Evolutionary conservation across 495 filamentous ascomycete species (phyloP), one percentile per base, ranked within the genome.

Genomic region (Letharia lupina): DNA sequence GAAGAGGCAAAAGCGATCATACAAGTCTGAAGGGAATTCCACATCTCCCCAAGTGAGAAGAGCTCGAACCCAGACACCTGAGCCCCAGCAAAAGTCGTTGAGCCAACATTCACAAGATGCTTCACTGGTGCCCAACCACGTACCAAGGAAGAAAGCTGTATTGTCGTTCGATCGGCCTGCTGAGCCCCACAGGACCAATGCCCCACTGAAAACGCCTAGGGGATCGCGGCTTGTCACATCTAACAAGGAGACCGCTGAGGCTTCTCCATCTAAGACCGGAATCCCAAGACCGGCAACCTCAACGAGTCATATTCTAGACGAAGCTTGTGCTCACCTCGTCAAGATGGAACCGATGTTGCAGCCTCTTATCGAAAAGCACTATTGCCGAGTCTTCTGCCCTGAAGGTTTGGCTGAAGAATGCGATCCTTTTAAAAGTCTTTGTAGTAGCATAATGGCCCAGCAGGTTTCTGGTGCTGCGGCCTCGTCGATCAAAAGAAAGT

Each of bases 391-490:
- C 16, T 96, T 97, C 76, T 89, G 89, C 10, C 84, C 91, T 4
- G 87, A 89, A 61, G 93, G 91, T 0, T 76, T 98, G 23, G 84
- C 86, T 23, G 93, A 97, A 76, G 77, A 85, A 68, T 82, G 96
- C 67, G 89, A 98, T 74, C 93, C 94, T 5, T 98, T 97, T 73
- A 86, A 85, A 62, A 87, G 86, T 63, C 82, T 98, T 50, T 82
- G 83, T 35, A 89, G 85, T 73, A 88, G 91, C 58, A 97, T 98
- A 70, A 96, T 98, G 66, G 90, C 90, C 56, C 94, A 98, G 75
- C 94, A 98, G 75, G 93, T 98, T 16, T 94, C 91, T 23, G 91
- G 93, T 23, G 90, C 91, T 6, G 94, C 94, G 4, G 95, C 94
- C 35, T 87, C 83, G 65, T 87, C 89, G 7, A 97, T 98, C 72